Base-by-base conservation (phyloP, 441 rosid species). In the Brassica hybrid region DNA sequence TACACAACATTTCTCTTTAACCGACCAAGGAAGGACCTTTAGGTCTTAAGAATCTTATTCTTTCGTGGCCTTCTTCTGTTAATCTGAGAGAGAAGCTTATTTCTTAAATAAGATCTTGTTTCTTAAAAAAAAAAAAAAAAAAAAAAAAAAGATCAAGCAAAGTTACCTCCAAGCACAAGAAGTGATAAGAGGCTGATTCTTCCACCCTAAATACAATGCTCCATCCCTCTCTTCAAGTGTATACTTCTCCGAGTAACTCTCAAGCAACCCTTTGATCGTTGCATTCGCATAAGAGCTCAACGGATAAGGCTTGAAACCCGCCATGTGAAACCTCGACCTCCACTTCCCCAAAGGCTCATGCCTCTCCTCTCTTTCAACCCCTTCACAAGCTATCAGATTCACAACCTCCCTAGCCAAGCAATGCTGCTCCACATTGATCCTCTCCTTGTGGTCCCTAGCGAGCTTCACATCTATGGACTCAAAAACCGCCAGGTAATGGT, bases 291-390 rank as follows among this genome's bases (percentile, higher is more conserved):
- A 86, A 5, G 89, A 72, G 78, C 94, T 93, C 58, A 95, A 71
- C 0, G 95, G 93, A 76, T 78, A 85, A 3, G 90, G 96, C 62
- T 77, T 84, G 62, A 95, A 89, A 17, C 98, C 99, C 1, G 97
- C 99, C 99, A 95, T 95, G 27, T 52, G 43, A 76, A 93, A 89
- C 72, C 99, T 75, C 1, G 91, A 86, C 80, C 81, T 88, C 99
- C 99, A 95, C 79, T 93, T 95, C 38, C 97, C 94, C 0, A 91
- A 69, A 14, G 74, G 90, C 82, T 95, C 99, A 0, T 93, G 98
- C 12, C 99, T 88, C 83, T 95, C 99, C 23, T 90, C 94, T 76
- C 98, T 91, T 66, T 95, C 99, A 3, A 82, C 72, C 45, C 99
- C 99, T 78, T 93, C 99, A 0, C 99, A 91, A 13, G 97, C 34